These are phyloP conservation scores for Noccaea bulbosa DNA, from an alignment of 345 rosid species.

Conservation along the genomic window DNA sequence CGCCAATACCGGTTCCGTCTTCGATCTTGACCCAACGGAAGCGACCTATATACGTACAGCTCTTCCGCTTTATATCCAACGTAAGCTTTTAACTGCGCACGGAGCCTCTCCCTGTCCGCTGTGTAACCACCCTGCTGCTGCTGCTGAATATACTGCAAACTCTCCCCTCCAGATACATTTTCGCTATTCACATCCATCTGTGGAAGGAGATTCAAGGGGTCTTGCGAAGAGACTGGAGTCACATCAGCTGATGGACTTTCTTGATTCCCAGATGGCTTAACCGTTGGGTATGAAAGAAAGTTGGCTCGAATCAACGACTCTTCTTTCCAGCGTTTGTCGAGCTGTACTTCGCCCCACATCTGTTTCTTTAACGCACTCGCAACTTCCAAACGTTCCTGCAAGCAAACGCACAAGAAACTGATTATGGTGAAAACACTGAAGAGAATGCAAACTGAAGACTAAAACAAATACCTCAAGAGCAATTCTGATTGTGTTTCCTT, in stretches of 20 bases:
- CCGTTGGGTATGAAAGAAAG: slow-evolving; percentile 51
- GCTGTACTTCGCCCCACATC: slow-evolving; percentile 92
- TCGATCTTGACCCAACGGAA: slow-evolving; percentile 92
- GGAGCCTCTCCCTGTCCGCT: slow-evolving; percentile 71
- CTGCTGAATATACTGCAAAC: slow-evolving; percentile 51
- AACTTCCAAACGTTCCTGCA: slow-evolving; percentile 89
- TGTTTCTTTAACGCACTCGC: slow-evolving; percentile 90
- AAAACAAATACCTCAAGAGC: slow-evolving; percentile 58
- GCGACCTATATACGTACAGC: slow-evolving; percentile 69
- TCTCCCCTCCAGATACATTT: slow-evolving; percentile 54
- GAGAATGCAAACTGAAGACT: slow-evolving; percentile 10
- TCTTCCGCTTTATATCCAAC: slow-evolving; percentile 87
- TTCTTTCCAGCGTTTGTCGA: slow-evolving; percentile 88
- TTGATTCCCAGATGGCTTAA: slow-evolving; percentile 53
- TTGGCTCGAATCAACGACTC: slow-evolving; percentile 59
- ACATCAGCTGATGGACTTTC: slow-evolving; percentile 53
- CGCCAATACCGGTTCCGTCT: slow-evolving; percentile 91
- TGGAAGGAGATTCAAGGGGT: slow-evolving; percentile 47
- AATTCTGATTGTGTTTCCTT: slow-evolving; percentile 72
- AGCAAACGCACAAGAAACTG: slow-evolving; percentile 24
- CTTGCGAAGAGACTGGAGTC: slow-evolving; percentile 50
- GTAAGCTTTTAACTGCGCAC: slow-evolving; percentile 69
- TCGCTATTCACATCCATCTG: slow-evolving; percentile 55
- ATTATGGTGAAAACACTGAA: slow-evolving; percentile 17
- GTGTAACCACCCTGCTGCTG: slow-evolving; percentile 65